phyloP scores from a whole-genome alignment of 345 rosid genomes.

The Balakata baccata region DNA sequence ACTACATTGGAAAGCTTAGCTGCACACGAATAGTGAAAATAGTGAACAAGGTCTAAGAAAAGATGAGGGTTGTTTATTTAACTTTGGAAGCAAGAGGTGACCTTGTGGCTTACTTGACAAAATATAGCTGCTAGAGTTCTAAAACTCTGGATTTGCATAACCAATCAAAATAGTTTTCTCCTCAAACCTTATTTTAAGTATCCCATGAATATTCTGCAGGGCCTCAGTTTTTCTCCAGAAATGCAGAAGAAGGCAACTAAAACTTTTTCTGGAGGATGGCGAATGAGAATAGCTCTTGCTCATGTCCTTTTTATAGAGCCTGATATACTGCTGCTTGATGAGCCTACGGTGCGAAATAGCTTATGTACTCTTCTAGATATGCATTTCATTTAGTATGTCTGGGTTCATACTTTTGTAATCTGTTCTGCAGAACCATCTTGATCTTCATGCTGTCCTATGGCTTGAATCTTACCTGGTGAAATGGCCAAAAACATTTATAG shows the following conservation, averaged over 20 bases:
- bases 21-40: not conserved
- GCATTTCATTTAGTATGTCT: conserved; percentile 9
- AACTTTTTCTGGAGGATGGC: conserved; percentile 97
- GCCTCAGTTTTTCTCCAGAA: conserved; percentile 91
- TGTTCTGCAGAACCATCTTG: conserved; percentile 89
- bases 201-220: conserved; percentile 46
- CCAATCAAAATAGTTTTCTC: not conserved
- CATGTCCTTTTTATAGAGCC: conserved; percentile 94
- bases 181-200: not conserved
- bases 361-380: conserved; percentile 3
- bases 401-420: conserved; percentile 13
- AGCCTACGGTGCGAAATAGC: conserved; percentile 69
- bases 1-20: conserved; percentile 6
- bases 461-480: conserved; percentile 85
- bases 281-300: conserved; percentile 98
- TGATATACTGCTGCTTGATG: conserved; percentile 93
- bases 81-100: not conserved
- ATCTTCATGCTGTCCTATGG: conserved; percentile 99
- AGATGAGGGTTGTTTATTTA: not conserved
- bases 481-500: conserved; percentile 98
- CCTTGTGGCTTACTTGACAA: conserved; percentile 5
- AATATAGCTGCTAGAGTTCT: not conserved
- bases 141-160: not conserved
- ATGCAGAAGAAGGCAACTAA: conserved; percentile 84
- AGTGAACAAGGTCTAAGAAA: not conserved